Base-by-base conservation (phyloP, 768 basidiomycete species). In the Boletus pseudo-olivaceus region DNA sequence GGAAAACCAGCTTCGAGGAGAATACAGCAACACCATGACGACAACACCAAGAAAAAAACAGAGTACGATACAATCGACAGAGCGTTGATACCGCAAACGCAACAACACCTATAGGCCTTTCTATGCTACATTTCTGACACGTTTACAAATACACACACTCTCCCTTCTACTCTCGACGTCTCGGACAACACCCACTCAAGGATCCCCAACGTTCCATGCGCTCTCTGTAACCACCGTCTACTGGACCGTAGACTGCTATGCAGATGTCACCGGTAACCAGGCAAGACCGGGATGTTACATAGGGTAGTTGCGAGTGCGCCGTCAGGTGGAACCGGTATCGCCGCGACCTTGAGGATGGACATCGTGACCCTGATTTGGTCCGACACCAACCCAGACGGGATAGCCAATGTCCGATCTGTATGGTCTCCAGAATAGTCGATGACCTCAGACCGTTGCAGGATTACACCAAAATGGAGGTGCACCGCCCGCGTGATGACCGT, bases 401-500 rank as follows among this genome's bases (percentile, higher is more conserved):
- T 53, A 38, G 19, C 44, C 47, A 29, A 30, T 27, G 5, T 32
- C 29, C 9, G 3, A 34, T 37, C 23, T 12, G 29, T n/a, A n/a
- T 30, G 66, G 72, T 56, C 78, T 11, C 26, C 9, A 57, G 55
- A 26, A 37, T 8, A 7, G 30, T 35, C 19, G 57, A 95, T 82
- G 62, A 93, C 83, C 32, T 73, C 68, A 60, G 85, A 88, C 53
- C 94, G 70, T 34, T 75, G 76, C 3, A 80, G 76, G 27, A 84
- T 75, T 8, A 87, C 83, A 7, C 73, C 72, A 0, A 86, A 88
- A 66, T 87, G 80, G 4, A 93, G 79, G 68, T 95, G 83, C 48
- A 92, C 88, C 66, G 34, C 38, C 26, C 95, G 88, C 5, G 91
- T 92, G 51, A 96, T 90, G 3, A 92, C 92, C 0, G 91, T 91